A percentile compares a stretch with the other conserved stretches of the same genome.
phyloP scores from a whole-genome alignment of 2,329 filamentous ascomycete genomes.

The Drechslerella stenobrocha region DNA sequence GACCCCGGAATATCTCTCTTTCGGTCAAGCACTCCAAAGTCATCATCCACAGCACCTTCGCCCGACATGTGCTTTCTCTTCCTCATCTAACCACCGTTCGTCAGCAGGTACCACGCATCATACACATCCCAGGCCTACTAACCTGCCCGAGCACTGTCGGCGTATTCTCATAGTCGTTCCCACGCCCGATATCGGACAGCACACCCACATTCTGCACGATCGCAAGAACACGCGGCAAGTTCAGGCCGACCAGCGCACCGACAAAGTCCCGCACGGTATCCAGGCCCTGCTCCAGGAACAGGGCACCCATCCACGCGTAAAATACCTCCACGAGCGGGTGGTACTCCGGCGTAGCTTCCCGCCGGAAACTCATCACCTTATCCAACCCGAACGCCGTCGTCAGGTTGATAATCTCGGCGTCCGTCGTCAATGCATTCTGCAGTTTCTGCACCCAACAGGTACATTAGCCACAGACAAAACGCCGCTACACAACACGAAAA shows the following conservation, averaged over 20 bases:
- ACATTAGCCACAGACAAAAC: conserved; percentile 1
- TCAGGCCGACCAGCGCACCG: not conserved
- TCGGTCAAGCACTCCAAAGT: no score
- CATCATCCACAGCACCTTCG: no score
- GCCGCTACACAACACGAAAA: not conserved
- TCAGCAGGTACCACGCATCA: no score
- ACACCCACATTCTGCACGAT: not conserved
- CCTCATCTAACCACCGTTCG: no score
- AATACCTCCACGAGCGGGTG: conserved; percentile 9
- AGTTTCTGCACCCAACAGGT: not conserved
- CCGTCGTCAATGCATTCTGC: not conserved
- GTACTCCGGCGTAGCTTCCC: not conserved
- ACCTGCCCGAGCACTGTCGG: no score
- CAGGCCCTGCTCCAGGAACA: conserved; percentile 13
- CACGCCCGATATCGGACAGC: no score
- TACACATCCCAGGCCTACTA: no score
- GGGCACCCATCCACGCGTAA: conserved; percentile 27
- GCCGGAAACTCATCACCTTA: not conserved
- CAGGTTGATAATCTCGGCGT: not conserved
- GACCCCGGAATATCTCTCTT: no score
- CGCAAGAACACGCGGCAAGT: not conserved
- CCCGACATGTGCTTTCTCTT: no score
- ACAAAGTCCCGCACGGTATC: not conserved
- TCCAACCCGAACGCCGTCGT: not conserved
- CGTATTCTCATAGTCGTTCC: no score